Base-by-base conservation (phyloP, 2,329 filamentous ascomycete species). In the Colletotrichum musicola region DNA sequence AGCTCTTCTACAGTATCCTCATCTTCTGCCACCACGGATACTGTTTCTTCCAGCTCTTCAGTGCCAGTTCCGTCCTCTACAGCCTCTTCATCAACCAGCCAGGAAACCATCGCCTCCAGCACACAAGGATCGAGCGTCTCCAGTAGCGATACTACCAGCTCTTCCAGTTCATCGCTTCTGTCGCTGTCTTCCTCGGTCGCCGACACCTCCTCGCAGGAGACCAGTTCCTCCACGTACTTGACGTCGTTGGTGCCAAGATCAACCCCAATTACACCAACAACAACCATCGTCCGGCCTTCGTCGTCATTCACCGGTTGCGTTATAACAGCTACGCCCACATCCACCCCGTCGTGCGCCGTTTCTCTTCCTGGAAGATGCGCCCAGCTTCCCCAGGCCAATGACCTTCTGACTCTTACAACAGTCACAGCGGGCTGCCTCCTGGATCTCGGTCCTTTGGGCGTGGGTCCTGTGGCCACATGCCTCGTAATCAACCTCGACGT, bases 391-490 rank as follows among this genome's bases (percentile, higher is more conserved):
- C n/a, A n/a, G 13, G 22, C n/a, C 9, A 49, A 49, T 22, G 46
- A 18, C 6, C 18, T 49, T 0, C 46, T 49, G 1, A 12, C 46
- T 13, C n/a, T 49, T 9, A 9, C 9, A 3, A 16, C 2, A 1
- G 18, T 18, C 46, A 18, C 18, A 3, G 18, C 46, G 18, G n/a
- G 13, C 20, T 57, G 54, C 20, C 25, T 57, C 25, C 38, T 57
- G n/a, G 54, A 57, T 44, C 54, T 57, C 14, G 54, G 54, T 1
- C 54, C 54, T 6, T 44, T 57, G 18, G 35, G 18, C 6, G 54
- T 44, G 12, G 35, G 35, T 4, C 54, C 54, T 35, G 35, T 57
- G 35, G 54, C 54, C 0, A n/a, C 35, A 20, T 57, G 54, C 20
- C 54, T 57, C 38, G 35, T 38, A 27, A 9, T 30, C 20, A 57